These are phyloP conservation scores for Macrolepiota albuminosa DNA, from an alignment of 768 basidiomycete genomes.

Conservation along the genomic window DNA sequence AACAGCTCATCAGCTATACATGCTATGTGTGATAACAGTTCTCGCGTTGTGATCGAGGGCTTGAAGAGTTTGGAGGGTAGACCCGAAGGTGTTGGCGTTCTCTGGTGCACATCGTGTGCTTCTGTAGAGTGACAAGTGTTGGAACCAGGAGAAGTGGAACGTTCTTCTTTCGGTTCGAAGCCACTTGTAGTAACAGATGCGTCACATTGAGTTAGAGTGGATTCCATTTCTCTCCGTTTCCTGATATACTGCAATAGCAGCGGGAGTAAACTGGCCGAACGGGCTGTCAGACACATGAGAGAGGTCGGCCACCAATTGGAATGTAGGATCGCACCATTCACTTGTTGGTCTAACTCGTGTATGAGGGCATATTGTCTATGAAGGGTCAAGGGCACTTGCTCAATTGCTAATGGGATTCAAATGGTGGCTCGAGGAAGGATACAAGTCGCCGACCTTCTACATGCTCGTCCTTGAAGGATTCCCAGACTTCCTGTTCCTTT, in stretches of 20 bases:
- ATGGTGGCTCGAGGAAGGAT: not conserved
- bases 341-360: constrained; percentile 68
- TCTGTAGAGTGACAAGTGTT: not conserved
- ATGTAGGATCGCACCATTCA: constrained; percentile 36
- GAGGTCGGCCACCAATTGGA: constrained; percentile 9
- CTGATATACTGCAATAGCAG: constrained; percentile 44
- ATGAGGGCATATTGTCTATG: constrained; percentile 68
- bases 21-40: constrained; percentile 54
- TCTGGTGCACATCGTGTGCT: constrained; percentile 1
- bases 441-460: constrained; percentile 54
- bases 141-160: not conserved
- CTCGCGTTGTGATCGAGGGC: constrained; percentile 35
- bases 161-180: not conserved
- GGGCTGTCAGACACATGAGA: constrained; percentile 23
- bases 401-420: constrained; percentile 47
- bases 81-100: constrained; percentile 11
- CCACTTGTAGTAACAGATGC: not conserved
- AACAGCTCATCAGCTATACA: constrained; percentile 55
- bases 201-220: not conserved
- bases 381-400: constrained; percentile 72
- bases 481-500: constrained; percentile 67
- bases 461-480: constrained; percentile 72
- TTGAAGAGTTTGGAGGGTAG: constrained; percentile 22
- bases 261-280: constrained; percentile 36
- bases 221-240: constrained; percentile 14